Conservation (phyloP, 2,329 filamentous ascomycete genomes). For the Dactylonectria macrodidyma region DNA sequence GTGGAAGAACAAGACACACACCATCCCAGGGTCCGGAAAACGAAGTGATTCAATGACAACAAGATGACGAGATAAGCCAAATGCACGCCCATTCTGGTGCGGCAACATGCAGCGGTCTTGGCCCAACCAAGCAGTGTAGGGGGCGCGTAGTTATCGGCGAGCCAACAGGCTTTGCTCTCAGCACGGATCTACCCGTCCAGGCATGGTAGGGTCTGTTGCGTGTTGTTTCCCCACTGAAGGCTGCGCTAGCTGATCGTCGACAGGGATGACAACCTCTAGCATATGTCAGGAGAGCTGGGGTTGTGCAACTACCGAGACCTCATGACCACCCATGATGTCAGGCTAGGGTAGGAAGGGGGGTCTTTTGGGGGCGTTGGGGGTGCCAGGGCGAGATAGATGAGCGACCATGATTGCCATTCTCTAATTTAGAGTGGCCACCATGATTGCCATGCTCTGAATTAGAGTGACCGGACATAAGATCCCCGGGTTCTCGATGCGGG, state of each 20-base stretch:
- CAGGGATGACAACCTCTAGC: constrained; percentile 24
- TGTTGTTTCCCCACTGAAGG: constrained; percentile 20
- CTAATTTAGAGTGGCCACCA: constrained; percentile 28
- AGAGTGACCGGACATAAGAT: constrained; percentile 21
- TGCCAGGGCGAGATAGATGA: constrained; percentile 17
- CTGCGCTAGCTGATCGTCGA: constrained; percentile 36
- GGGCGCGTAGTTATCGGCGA: constrained; percentile 15
- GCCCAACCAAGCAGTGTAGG: constrained; percentile 19
- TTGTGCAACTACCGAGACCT: constrained; percentile 41
- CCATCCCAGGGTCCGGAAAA: constrained; percentile 21
- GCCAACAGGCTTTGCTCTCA: constrained; percentile 33
- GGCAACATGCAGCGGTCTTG: constrained; percentile 32
- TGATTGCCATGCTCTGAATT: constrained; percentile 20
- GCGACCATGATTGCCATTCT: constrained; percentile 21
- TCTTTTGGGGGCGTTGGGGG: neutral
- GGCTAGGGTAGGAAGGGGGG: constrained; percentile 30
- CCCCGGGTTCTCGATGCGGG: constrained; percentile 13
- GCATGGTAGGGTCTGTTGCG: constrained; percentile 37
- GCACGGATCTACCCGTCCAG: constrained; percentile 48
- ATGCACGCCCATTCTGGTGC: constrained; percentile 30
- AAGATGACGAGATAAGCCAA: constrained; percentile 36
- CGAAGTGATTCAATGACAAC: constrained; percentile 26
- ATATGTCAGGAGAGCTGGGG: constrained; percentile 24
- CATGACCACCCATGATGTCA: constrained; percentile 39
- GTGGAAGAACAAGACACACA: constrained; percentile 23